phyloP scores from a whole-genome alignment of 2,329 filamentous ascomycete genomes.

The Chlorencoelia australis region DNA sequence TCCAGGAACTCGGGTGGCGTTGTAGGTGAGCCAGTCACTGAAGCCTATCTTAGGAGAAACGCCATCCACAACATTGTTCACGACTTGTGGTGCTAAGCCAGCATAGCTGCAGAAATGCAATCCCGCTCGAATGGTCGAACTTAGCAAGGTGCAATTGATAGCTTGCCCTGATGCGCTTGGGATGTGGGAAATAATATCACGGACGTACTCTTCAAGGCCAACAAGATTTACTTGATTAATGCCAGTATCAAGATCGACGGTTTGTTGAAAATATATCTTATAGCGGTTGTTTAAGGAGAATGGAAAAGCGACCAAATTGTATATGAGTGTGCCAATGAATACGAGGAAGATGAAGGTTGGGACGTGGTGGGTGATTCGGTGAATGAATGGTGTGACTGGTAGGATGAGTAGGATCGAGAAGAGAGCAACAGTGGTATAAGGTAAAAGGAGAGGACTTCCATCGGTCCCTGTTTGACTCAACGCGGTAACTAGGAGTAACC shows the following conservation, averaged over 20 bases:
- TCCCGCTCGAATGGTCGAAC: constrained; percentile 35
- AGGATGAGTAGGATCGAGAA: constrained; percentile 64
- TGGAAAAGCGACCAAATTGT: constrained; percentile 80
- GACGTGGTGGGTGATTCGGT: constrained; percentile 75
- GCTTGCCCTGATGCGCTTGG: constrained; percentile 59
- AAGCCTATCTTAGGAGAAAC: constrained; percentile 35
- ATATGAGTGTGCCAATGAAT: constrained; percentile 66
- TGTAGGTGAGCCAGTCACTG: constrained; percentile 54
- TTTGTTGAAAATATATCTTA: constrained; percentile 82
- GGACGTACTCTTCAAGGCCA: constrained; percentile 58
- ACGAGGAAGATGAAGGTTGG: constrained; percentile 67
- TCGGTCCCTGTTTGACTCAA: constrained; percentile 77
- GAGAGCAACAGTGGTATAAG: constrained; percentile 60
- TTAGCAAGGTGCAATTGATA: constrained; percentile 40
- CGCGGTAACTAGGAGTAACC: constrained; percentile 60
- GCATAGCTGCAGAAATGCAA: constrained; percentile 61
- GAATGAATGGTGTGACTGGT: constrained; percentile 74
- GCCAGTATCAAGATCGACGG: constrained; percentile 65
- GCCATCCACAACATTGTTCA: constrained; percentile 35
- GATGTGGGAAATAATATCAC: constrained; percentile 54
- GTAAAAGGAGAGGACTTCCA: constrained; percentile 60
- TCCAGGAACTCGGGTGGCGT: constrained; percentile 37
- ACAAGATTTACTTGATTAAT: constrained; percentile 58
- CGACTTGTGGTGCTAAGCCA: constrained; percentile 56
- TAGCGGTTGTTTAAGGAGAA: constrained; percentile 72